Evolutionary conservation across 2,329 filamentous ascomycete genomes (phyloP), one percentile per base, ranked within the genome.

Genomic region (Phyllosticta capitalensis): DNA sequence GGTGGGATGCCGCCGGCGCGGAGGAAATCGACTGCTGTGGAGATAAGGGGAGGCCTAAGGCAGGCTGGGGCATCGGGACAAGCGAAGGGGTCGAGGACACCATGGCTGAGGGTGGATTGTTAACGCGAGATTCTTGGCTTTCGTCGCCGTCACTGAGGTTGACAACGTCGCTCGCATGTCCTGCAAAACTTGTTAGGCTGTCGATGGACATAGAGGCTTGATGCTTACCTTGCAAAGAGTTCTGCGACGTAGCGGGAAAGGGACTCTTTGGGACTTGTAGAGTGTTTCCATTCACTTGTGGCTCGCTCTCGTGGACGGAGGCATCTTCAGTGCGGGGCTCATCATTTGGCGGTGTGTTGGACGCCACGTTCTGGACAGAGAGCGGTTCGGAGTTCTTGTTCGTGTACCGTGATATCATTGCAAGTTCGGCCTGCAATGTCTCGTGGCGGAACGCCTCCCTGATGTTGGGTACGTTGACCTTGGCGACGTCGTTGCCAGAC

Each of bases 401-500:
- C 0, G 76, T 77, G 63, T 78, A 79, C 45, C 74, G 72, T 51
- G 73, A 70, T 55, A 74, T 73, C 92, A 97, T 88, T 55, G 86
- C 82, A 66, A 89, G 80, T 74, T 99, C 94, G 67, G 92, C 88
- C 58, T 87, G 75, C 67, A 95, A 78, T 0, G 92, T 97, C 67
- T 95, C 88, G 67, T 96, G 85, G 59, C 94, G 81, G 71, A 95
- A 99, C 54, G 90, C 89, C 70, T 95, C 90, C 58, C 94, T 83
- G 62, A 96, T 88, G 72, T 96, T 90, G 2, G 94, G 94, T 7
- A 99, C 90, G 70, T 99, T 99, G 61, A 90, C 96, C 76, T 97
- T 96, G 56, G 88, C 88, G 82, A 97, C 94, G 64, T 87, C 87
- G 65, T 99, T 99, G 14, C 94, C 94, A 59, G 82, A 80, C 45